These are phyloP conservation scores for Coemansia sp. DNA, from an alignment of 192 early-diverging fungal genomes.

Conservation along the genomic window DNA sequence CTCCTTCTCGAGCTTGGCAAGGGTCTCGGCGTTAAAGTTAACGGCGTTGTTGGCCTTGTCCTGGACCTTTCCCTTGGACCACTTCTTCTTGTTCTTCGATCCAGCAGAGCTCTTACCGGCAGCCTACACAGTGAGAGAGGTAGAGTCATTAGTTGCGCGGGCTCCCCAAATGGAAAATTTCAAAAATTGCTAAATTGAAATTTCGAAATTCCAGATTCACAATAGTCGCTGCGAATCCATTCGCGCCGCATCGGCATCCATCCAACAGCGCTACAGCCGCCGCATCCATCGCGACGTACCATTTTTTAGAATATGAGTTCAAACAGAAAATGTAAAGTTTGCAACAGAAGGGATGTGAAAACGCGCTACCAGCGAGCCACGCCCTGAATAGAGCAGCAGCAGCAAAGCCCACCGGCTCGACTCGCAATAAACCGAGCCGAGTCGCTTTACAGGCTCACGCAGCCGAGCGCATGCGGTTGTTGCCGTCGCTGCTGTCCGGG, in stretches of 20 bases:
- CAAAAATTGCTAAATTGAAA: too few relatives aligned
- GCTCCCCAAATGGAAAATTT: background rate
- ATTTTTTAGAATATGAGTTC: too few relatives aligned
- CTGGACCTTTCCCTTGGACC: conserved; percentile 99
- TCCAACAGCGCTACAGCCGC: too few relatives aligned
- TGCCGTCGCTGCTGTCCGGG: background rate
- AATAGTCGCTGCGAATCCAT: too few relatives aligned
- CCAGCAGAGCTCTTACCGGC: conserved; percentile 30
- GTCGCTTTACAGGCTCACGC: background rate
- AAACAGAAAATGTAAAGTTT: too few relatives aligned
- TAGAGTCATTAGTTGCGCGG: background rate
- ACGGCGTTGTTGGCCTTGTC: conserved; percentile 99
- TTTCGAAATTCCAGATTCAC: too few relatives aligned
- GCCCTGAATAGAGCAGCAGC: too few relatives aligned
- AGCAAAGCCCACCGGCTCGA: background rate
- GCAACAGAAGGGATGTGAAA: background rate
- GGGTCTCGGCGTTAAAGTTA: conserved; percentile 93
- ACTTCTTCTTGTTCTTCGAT: conserved; percentile 79
- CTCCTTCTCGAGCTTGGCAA: conserved; percentile 99
- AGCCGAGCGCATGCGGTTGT: conserved; percentile 11
- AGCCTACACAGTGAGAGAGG: conserved; percentile 21
- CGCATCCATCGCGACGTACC: conserved; percentile 1
- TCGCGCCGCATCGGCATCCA: too few relatives aligned
- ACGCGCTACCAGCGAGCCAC: too few relatives aligned
- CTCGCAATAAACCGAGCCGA: background rate